Conservation (phyloP, 2,329 filamentous ascomycete genomes). For the Aspergillus carbonarius region DNA sequence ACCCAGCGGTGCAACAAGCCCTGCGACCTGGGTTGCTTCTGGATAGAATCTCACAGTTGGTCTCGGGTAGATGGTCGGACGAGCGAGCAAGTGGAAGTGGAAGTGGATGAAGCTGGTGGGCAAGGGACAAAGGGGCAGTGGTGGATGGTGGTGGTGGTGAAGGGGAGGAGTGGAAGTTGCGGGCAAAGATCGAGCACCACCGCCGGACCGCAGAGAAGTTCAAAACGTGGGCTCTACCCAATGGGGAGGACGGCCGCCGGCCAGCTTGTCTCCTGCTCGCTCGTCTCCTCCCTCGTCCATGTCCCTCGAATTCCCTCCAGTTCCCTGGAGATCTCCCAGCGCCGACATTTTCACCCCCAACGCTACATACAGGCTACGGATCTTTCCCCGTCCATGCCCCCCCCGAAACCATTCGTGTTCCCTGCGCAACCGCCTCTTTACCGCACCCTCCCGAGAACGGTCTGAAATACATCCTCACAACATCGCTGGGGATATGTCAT, state of each 20-base stretch:
- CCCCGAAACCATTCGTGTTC: not conserved
- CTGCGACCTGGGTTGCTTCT: not conserved
- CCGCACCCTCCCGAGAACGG: not conserved
- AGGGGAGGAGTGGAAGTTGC: not conserved
- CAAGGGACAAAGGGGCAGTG: not conserved
- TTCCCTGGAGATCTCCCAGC: not conserved
- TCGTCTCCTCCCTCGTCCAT: not conserved
- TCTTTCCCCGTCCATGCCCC: not conserved
- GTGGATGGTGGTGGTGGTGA: not conserved
- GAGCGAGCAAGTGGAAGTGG: not conserved
- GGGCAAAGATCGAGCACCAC: conserved; percentile 2
- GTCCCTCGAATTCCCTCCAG: too few relatives aligned
- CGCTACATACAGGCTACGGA: not conserved
- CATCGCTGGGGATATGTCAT: not conserved
- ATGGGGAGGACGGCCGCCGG: conserved; percentile 16
- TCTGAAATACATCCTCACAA: not conserved
- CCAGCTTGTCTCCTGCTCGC: not conserved
- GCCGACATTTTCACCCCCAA: not conserved
- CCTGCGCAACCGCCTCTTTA: not conserved
- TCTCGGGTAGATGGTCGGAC: not conserved
- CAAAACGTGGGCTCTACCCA: conserved; percentile 13
- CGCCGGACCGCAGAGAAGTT: conserved; percentile 1
- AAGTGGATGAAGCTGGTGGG: not conserved
- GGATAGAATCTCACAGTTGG: not conserved
- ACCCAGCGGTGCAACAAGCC: conserved; percentile 1